Evolutionary conservation across 2,329 filamentous ascomycete genomes (phyloP), one percentile per base, ranked within the genome.

Genomic region (Cytospora leucostoma): DNA sequence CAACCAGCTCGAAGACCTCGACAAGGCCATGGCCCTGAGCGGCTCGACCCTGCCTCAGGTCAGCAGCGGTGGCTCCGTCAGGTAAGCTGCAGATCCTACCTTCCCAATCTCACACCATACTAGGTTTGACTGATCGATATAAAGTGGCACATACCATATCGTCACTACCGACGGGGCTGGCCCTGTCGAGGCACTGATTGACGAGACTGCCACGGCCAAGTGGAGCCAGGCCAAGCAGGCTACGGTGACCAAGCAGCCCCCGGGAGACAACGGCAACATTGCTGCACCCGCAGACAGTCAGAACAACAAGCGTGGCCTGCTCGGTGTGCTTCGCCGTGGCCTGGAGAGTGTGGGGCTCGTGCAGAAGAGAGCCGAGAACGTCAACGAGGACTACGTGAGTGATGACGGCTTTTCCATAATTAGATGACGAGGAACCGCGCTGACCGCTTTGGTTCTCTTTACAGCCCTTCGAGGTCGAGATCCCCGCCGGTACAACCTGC

Each of bases 401-500:
- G 33, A 72, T 73, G 53, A 70, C 78, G 44, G 67, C 71, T 17
- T 74, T 75, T n/a, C 59, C 69, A 19, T 19, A 15, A 19, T 7
- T 19, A 37, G 35, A n/a, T 11, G 8, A 8, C 7, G 40, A 11
- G 40, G 10, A 44, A n/a, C 10, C 13, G 17, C 17, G 17, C 40
- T 44, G n/a, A 44, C 40, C n/a, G 17, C 40, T 10, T 44, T 4
- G n/a, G 2, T 7, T 37, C 12, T 6, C 7, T 37, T 37, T 7
- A 21, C 44, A 47, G 44, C 44, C 44, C 44, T 47, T 47, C 44
- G 44, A 47, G 44, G 44, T 47, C 44, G 44, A 47, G 13, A 59
- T 66, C 32, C 65, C 65, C 5, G 58, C 65, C 7, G 62, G 75
- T 32, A 77, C 73, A 32, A 73, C 66, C n/a, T 79, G 78, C 70